Evolutionary conservation across 2,329 filamentous ascomycete genomes (phyloP), one percentile per base, ranked within the genome.

Genomic region (Ploettnerulaceae sp.): DNA sequence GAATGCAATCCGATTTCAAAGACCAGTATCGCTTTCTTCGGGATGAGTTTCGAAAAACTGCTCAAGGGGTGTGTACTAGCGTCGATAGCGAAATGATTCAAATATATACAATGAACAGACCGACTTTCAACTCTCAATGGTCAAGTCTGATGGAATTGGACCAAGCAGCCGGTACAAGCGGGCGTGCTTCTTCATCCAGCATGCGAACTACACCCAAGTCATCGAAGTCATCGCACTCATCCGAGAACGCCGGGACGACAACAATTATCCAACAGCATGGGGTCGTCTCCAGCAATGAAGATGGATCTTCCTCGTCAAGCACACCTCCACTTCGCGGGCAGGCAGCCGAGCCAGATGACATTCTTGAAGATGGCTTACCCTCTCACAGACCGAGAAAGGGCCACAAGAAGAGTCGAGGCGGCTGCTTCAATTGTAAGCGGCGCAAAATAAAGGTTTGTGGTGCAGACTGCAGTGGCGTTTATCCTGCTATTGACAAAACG

Each of bases 401-500:
- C 0, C 81, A 84, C 53, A 83, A 77, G 8, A 85, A 85, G 63
- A 82, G 77, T 40, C 72, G 81, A 18, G 69, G 75, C 12, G 81
- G 81, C 7, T 84, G 81, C 64, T 84, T 75, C 62, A 82, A 82
- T 61, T 85, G 81, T 67, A 84, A 84, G 64, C 70, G 75, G 46
- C 68, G 81, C 31, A 74, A 80, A 48, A 83, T 85, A 62, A 84
- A 81, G 72, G 76, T 75, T 48, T 36, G 20, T 11, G 6, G n/a
- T 6, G 25, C n/a, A 15, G 12, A 15, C 7, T 11, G 18, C n/a
- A 11, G 8, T 12, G 3, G 15, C 17, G 21, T 28, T 25, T 8
- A 12, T 18, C 7, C n/a, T n/a, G n/a, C n/a, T n/a, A n/a, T n/a
- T 21, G 21, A 12, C 32, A 6, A 12, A 15, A 18, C 26, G 21